These are phyloP conservation scores for Tuber borchii DNA, from an alignment of 495 filamentous ascomycete genomes.

Conservation along the genomic window DNA sequence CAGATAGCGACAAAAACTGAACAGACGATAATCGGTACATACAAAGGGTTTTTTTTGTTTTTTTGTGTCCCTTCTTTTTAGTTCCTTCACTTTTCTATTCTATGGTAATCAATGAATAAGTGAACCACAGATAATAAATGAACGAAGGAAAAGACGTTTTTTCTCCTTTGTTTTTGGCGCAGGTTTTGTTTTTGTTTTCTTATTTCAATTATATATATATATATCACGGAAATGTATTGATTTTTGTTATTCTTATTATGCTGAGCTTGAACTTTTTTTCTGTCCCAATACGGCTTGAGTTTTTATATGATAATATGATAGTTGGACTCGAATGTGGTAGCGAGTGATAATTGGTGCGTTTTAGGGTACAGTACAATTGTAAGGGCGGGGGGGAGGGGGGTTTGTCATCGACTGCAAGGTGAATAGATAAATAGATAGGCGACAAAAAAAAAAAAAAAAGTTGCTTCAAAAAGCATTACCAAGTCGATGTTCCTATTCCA, in stretches of 20 bases:
- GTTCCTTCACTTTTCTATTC: slow-evolving; percentile 14
- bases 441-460: neutral
- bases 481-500: slow-evolving; percentile 67
- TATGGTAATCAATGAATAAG: slow-evolving; percentile 8
- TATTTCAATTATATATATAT: neutral
- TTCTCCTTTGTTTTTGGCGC: slow-evolving; percentile 11
- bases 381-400: no score
- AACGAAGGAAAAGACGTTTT: neutral
- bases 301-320: no score
- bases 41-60: neutral
- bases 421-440: neutral
- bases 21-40: slow-evolving; percentile 2
- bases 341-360: slow-evolving; percentile 5
- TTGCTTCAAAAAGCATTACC: slow-evolving; percentile 55
- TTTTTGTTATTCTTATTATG: slow-evolving; percentile 24
- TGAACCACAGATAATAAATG: neutral
- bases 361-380: slow-evolving; percentile 16
- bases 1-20: neutral
- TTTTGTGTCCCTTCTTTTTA: slow-evolving; percentile 1
- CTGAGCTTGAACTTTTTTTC: neutral
- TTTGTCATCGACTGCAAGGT: neutral
- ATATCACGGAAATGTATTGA: slow-evolving; percentile 17
- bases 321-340: neutral
- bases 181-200: slow-evolving; percentile 3
- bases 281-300: neutral